A percentile compares a stretch with the other conserved stretches of the same genome.
phyloP scores from a whole-genome alignment of 2,329 filamentous ascomycete genomes.

The Hypoxylon rubiginosum region DNA sequence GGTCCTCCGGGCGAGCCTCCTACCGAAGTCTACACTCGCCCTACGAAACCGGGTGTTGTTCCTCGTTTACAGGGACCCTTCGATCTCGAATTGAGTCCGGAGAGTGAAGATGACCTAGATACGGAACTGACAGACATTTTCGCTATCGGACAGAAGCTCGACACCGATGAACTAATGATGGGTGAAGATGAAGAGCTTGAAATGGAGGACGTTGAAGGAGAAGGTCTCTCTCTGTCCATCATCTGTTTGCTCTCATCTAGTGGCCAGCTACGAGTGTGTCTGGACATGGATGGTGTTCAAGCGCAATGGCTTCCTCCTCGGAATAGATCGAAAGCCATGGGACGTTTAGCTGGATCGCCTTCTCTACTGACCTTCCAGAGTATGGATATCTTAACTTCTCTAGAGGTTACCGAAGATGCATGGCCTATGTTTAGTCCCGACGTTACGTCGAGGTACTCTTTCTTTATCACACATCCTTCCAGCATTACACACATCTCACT shows the following conservation, averaged over 20 bases:
- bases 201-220: conserved; percentile 67
- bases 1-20: conserved; percentile 62
- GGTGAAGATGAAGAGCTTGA: conserved; percentile 75
- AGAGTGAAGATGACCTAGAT: conserved; percentile 68
- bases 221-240: conserved; percentile 71
- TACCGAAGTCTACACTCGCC: conserved; percentile 69
- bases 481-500: conserved; percentile 73
- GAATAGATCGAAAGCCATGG: conserved; percentile 61
- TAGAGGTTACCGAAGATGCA: conserved; percentile 67
- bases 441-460: conserved; percentile 71
- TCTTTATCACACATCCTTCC: conserved; percentile 72
- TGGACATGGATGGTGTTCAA: conserved; percentile 73
- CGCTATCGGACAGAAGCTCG: conserved; percentile 73
- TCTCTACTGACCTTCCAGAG: conserved; percentile 72
- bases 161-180: conserved; percentile 71
- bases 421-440: conserved; percentile 76
- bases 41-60: conserved; percentile 68
- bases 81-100: conserved; percentile 67
- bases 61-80: conserved; percentile 75
- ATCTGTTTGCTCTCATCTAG: conserved; percentile 72
- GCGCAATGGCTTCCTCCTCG: conserved; percentile 75
- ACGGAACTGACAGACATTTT: conserved; percentile 71
- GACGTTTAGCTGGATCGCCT: conserved; percentile 59
- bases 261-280: conserved; percentile 71
- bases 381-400: conserved; percentile 69